Evolutionary conservation across 352 stramenopile genomes (phyloP), one percentile per base, ranked within the genome.

Genomic region (Paralagenidium karlingii): DNA sequence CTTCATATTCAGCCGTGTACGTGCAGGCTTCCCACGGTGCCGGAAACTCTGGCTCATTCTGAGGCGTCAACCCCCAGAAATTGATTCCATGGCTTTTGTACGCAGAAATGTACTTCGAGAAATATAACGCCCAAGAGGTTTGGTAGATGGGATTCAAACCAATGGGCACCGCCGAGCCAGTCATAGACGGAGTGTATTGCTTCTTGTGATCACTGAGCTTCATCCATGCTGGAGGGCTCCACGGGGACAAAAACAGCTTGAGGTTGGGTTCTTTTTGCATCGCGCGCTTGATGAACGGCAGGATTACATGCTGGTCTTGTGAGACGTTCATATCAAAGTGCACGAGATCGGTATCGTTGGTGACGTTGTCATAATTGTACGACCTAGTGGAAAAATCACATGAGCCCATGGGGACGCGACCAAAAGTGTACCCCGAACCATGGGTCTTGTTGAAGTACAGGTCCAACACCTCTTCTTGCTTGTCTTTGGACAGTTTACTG

Each of bases 221-320:
- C 82, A 96, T 96, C 82, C 83, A 96, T 7, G 60, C 73, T 0
- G 86, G 86, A 9, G 79, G 80, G 34, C 69, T 92, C 85, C 86
- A 96, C 7, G 83, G 80, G 11, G 77, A 80, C 13, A 81, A 46
- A 43, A 96, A 88, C 16, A 96, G 53, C 45, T 94, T 82, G 12
- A 96, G 58, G 10, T 62, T 48, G 0, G 75, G 70, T 26, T 74
- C 71, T 43, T 61, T 66, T 39, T 77, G 48, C 13, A 80, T 33
- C n/a, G 75, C 75, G 8, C 67, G 60, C 40, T 76, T 58, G 43
- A 94, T 80, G 44, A 92, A 83, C 10, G 76, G 82, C 46, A 97
- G 92, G 22, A 95, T 60, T 43, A 68, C 16, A 25, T 74, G 38
- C 24, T 69, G 67, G 55, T 97, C 89, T 25, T 93, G 64, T 12